phyloP scores from a whole-genome alignment of 257 asterid species.

The Solanum verrucosum region DNA sequence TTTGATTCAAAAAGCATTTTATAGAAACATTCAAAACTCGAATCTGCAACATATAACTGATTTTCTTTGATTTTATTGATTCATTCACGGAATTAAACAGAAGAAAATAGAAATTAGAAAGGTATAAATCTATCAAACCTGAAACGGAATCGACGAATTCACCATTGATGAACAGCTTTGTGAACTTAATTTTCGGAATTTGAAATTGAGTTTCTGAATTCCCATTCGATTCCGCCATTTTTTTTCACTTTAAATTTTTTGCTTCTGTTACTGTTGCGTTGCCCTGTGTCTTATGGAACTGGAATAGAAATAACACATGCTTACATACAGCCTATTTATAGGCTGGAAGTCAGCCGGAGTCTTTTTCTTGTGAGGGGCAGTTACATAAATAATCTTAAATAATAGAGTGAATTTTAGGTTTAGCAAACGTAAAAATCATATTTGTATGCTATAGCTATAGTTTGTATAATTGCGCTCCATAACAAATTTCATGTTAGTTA shows the following conservation, averaged over 20 bases:
- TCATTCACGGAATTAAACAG: neutral
- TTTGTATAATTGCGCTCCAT: too few species aligned
- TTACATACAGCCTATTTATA: neutral
- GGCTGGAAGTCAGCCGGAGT: neutral
- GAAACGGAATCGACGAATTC: constrained; percentile 28
- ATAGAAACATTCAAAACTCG: neutral
- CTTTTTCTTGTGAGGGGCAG: neutral
- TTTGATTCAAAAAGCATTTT: too few species aligned
- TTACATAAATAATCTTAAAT: neutral
- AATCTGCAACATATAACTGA: neutral
- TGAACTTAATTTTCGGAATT: constrained; percentile 21
- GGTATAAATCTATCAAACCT: constrained; percentile 1
- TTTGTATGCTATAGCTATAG: too few species aligned
- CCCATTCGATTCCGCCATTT: constrained; percentile 5
- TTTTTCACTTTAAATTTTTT: neutral
- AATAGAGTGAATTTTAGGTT: too few species aligned
- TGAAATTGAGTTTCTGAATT: neutral
- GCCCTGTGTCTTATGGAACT: neutral
- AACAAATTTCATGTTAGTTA: too few species aligned
- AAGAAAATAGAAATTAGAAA: neutral
- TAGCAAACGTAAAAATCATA: too few species aligned
- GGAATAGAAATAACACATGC: neutral
- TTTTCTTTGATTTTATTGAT: neutral
- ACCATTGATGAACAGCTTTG: constrained; percentile 32
- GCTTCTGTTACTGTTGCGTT: neutral